These are phyloP conservation scores for Collybia nuda DNA, from an alignment of 768 basidiomycete species.

Conservation along the genomic window DNA sequence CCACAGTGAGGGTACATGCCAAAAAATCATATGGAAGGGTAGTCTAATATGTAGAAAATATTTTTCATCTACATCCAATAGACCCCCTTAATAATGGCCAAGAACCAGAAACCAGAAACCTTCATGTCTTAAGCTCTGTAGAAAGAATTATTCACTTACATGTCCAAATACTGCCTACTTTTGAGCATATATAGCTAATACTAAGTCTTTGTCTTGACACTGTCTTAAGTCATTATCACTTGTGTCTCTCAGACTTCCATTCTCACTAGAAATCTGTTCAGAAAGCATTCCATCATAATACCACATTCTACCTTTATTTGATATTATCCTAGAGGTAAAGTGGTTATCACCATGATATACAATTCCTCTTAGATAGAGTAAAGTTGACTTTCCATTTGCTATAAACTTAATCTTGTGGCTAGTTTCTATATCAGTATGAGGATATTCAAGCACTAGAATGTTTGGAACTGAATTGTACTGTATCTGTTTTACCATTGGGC, in stretches of 20 bases:
- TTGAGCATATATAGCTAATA: no score
- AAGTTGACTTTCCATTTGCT: no score
- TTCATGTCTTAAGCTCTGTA: no score
- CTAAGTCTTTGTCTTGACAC: background rate
- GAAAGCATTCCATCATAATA: constrained; percentile 1
- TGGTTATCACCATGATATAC: constrained; percentile 1
- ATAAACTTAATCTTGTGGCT: background rate
- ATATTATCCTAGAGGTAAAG: background rate
- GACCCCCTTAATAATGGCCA: no score
- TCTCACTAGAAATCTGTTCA: no score
- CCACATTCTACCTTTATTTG: background rate
- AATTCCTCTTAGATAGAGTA: no score
- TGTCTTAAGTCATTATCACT: background rate
- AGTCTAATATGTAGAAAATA: no score
- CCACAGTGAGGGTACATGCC: no score
- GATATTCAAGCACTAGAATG: background rate
- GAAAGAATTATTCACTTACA: background rate
- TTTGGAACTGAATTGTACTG: background rate
- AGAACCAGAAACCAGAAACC: no score
- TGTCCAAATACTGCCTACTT: background rate
- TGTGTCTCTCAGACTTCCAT: no score
- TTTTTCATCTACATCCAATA: no score
- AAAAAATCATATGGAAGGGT: no score
- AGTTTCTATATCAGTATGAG: background rate
- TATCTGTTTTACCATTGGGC: background rate